Conservation (phyloP, 2,329 filamentous ascomycete species). For the Pseudocercospora crystallina region DNA sequence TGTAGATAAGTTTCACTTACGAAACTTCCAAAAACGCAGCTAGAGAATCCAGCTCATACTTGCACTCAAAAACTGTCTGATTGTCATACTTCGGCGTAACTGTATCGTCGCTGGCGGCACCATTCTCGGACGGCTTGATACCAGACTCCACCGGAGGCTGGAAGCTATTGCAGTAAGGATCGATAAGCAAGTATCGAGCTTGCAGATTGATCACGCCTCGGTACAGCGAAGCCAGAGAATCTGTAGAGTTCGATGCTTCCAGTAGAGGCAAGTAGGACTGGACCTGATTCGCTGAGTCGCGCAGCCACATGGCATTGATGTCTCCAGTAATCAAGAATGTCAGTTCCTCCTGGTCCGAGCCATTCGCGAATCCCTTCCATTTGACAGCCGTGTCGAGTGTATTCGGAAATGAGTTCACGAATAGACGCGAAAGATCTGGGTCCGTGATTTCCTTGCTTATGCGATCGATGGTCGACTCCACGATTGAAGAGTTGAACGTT, state of each 20-base stretch:
- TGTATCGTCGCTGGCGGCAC: constrained; percentile 38
- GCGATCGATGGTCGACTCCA: constrained; percentile 41
- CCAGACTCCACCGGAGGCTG: constrained; percentile 52
- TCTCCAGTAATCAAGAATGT: constrained; percentile 61
- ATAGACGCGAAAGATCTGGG: constrained; percentile 67
- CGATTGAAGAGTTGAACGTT: constrained; percentile 46
- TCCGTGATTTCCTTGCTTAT: constrained; percentile 41
- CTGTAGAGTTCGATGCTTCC: constrained; percentile 51
- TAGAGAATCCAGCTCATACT: constrained; percentile 55
- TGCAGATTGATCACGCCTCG: constrained; percentile 72
- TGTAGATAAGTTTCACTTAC: constrained; percentile 1
- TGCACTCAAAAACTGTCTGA: constrained; percentile 52
- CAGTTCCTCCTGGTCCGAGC: constrained; percentile 60
- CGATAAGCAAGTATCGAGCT: constrained; percentile 64
- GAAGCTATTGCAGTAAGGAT: constrained; percentile 56
- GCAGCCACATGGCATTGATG: constrained; percentile 58
- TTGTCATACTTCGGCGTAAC: constrained; percentile 47
- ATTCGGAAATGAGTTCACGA: constrained; percentile 72
- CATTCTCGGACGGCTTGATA: constrained; percentile 41
- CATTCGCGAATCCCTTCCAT: constrained; percentile 60
- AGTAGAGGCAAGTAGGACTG: constrained; percentile 67
- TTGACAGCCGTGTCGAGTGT: constrained; percentile 71
- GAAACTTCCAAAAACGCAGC: constrained; percentile 53
- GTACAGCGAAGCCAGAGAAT: constrained; percentile 66
- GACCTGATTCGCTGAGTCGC: constrained; percentile 65